phyloP scores from a whole-genome alignment of 352 stramenopile species.

The Phytopythium litorale region DNA sequence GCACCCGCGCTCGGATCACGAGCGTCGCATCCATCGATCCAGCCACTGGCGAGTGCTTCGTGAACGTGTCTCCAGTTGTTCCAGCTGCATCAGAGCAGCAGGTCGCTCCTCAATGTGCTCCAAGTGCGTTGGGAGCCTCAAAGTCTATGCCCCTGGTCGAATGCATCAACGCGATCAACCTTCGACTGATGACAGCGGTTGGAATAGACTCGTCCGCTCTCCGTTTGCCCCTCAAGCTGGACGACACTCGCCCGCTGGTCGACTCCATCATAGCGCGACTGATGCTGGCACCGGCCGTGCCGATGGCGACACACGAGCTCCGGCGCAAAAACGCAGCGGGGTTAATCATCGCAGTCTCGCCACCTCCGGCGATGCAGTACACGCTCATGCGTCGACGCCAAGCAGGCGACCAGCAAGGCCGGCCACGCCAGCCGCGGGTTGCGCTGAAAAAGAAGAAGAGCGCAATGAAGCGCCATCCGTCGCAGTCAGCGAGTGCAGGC shows the following conservation, averaged over 20 bases:
- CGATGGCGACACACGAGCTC: constrained; percentile 55
- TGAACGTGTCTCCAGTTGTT: constrained; percentile 4
- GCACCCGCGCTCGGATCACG: constrained; percentile 25
- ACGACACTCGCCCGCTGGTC: constrained; percentile 39
- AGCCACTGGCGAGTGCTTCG: constrained; percentile 37
- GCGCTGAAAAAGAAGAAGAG: not conserved
- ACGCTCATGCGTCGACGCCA: constrained; percentile 12
- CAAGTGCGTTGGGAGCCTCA: not conserved
- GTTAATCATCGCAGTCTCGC: constrained; percentile 36
- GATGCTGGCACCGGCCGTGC: constrained; percentile 30
- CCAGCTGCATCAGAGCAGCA: not conserved
- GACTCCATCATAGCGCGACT: constrained; percentile 28
- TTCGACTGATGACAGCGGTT: constrained; percentile 23
- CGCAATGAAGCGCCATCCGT: not conserved
- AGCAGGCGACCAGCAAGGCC: not conserved
- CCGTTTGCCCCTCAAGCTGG: constrained; percentile 25
- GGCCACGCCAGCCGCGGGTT: not conserved
- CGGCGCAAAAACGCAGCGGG: constrained; percentile 26
- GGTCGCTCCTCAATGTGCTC: not conserved
- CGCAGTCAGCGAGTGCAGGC: not conserved
- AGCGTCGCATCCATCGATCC: constrained; percentile 34
- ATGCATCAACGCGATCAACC: constrained; percentile 58
- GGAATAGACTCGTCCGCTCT: constrained; percentile 18
- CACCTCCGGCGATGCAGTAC: constrained; percentile 50
- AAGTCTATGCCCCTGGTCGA: constrained; percentile 21